Evolutionary conservation across 257 asterid species (phyloP).

Genomic region (Eustoma russellianum): DNA sequence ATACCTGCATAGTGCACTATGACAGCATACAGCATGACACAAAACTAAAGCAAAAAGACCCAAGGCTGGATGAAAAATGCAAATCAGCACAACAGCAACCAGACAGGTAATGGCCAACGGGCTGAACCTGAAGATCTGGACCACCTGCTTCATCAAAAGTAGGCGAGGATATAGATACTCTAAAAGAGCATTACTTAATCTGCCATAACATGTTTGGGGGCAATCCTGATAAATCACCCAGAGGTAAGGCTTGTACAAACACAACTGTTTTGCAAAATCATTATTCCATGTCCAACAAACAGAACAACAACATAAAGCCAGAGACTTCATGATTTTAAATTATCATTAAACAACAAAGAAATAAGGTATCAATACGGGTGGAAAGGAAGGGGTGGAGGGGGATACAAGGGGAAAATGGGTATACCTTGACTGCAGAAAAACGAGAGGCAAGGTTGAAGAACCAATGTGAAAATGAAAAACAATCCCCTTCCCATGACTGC

Average conservation of each 20-base stretch:
- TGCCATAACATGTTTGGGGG: not conserved
- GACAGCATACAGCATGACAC: slow-evolving; percentile 69
- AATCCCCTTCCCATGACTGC: slow-evolving; percentile 48
- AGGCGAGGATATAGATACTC: slow-evolving; percentile 1
- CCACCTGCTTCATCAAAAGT: slow-evolving; percentile 41
- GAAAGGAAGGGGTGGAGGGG: no score
- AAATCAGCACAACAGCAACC: slow-evolving; percentile 55
- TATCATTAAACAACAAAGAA: not conserved
- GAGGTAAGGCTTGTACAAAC: not conserved
- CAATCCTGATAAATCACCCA: not conserved
- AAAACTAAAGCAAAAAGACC: slow-evolving; percentile 72
- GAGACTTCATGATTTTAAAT: not conserved
- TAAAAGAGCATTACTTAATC: not conserved
- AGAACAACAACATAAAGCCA: no score
- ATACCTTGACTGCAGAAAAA: slow-evolving; percentile 63
- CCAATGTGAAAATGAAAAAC: slow-evolving; percentile 36
- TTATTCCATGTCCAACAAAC: no score
- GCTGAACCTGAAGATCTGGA: slow-evolving; percentile 49
- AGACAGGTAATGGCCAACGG: slow-evolving; percentile 50
- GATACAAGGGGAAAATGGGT: not conserved
- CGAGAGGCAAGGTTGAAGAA: slow-evolving; percentile 36
- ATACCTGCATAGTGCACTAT: slow-evolving; percentile 72
- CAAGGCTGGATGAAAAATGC: slow-evolving; percentile 83
- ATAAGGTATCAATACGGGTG: no score
- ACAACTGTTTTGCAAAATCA: no score